Percentiles rank a stretch among this genome's conserved stretches.
Evolutionary conservation across 257 asterid genomes (phyloP).

Genomic region (Fraxinus pennsylvanica): DNA sequence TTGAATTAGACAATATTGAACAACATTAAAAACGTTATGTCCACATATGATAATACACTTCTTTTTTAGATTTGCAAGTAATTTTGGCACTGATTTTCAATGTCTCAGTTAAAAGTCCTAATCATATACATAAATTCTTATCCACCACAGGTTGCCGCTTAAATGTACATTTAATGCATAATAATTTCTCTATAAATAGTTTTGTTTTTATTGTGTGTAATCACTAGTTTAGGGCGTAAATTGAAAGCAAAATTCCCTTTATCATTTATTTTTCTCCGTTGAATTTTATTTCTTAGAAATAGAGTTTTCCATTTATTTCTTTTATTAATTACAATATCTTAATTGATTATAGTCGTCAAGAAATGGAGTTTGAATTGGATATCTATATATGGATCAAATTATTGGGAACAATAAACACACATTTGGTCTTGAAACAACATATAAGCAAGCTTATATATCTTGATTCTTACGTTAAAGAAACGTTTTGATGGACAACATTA

Average conservation of each 20-base stretch:
- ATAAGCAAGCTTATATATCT: too few species aligned
- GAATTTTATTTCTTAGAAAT: background rate
- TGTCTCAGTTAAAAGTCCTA: too few species aligned
- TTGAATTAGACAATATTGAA: background rate
- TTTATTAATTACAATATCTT: too few species aligned
- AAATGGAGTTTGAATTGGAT: too few species aligned
- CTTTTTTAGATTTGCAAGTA: background rate
- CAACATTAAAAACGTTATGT: background rate
- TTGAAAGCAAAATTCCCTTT: background rate
- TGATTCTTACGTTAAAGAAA: too few species aligned
- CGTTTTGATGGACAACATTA: too few species aligned
- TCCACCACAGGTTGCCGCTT: background rate
- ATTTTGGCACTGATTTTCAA: background rate
- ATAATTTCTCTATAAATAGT: background rate
- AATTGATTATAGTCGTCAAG: too few species aligned
- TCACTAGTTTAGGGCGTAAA: background rate
- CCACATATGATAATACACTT: background rate
- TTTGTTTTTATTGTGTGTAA: background rate
- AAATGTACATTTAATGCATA: background rate
- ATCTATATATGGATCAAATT: background rate
- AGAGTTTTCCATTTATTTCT: too few species aligned
- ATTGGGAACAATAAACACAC: background rate
- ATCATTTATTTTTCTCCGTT: background rate
- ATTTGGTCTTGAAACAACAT: background rate
- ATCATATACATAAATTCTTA: too few species aligned